Evolutionary conservation across 2,329 filamentous ascomycete species (phyloP).

Genomic region (Parascedosporium putredinis): DNA sequence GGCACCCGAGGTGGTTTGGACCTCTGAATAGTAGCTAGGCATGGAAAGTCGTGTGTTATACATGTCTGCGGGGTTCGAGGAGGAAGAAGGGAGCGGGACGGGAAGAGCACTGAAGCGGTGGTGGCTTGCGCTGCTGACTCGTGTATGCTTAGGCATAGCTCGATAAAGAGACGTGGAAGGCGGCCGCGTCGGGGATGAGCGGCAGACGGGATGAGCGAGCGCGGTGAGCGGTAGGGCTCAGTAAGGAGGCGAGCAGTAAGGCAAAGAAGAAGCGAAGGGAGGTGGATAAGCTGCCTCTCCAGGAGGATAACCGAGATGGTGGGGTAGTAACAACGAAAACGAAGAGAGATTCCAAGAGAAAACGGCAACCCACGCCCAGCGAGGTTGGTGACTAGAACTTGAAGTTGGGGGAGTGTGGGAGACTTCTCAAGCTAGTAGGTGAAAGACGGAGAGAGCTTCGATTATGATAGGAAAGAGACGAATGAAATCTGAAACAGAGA

Average conservation of each 20-base stretch:
- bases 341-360: neutral
- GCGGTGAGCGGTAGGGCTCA: neutral
- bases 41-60: conserved; percentile 31
- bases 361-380: neutral
- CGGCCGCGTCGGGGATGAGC: neutral
- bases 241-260: neutral
- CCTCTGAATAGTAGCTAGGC: conserved; percentile 25
- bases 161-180: neutral
- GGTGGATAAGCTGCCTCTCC: neutral
- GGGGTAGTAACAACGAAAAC: neutral
- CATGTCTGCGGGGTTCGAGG: conserved; percentile 27
- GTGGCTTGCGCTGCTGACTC: conserved; percentile 25
- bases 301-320: neutral
- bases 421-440: too few relatives aligned
- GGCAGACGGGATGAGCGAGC: neutral
- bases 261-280: neutral
- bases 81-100: conserved; percentile 28
- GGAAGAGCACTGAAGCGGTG: conserved; percentile 22
- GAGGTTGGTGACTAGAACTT: neutral
- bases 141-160: conserved; percentile 36
- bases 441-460: neutral
- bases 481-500: conserved; percentile 5
- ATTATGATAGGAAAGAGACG: conserved; percentile 4
- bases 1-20: conserved; percentile 20
- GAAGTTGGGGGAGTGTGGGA: neutral